A percentile compares a stretch with the other conserved stretches of the same genome.
Evolutionary conservation across 2,329 filamentous ascomycete genomes (phyloP).

Genomic region (Boeremia lycopersici): DNA sequence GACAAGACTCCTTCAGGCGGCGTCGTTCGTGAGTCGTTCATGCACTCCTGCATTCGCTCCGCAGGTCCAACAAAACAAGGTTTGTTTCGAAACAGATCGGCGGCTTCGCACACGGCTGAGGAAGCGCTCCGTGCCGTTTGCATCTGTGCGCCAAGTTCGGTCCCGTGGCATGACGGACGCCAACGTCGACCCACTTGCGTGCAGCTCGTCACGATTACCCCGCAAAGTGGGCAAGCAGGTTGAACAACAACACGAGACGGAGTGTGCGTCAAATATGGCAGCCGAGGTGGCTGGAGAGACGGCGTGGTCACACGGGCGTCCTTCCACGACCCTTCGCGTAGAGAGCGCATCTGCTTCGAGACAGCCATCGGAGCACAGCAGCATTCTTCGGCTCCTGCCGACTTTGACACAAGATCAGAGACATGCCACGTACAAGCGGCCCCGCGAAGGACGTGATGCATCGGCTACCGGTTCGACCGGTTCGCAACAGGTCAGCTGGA

Average conservation of each 20-base stretch:
- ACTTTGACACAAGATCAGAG: constrained; percentile 13
- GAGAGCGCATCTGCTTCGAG: constrained; percentile 1
- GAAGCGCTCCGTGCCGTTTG: constrained; percentile 6
- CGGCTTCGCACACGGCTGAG: constrained; percentile 2
- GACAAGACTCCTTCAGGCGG: background rate
- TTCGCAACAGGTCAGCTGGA: constrained; percentile 7
- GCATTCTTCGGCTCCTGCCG: constrained; percentile 14
- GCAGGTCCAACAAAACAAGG: constrained; percentile 14
- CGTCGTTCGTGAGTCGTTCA: constrained; percentile 14
- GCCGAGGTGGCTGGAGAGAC: background rate
- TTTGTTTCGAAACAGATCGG: constrained; percentile 18
- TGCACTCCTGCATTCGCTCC: constrained; percentile 12
- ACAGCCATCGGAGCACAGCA: constrained; percentile 1
- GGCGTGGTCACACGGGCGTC: constrained; percentile 2
- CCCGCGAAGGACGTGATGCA: constrained; percentile 3
- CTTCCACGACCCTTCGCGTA: background rate
- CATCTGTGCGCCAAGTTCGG: constrained; percentile 11
- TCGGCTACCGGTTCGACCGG: background rate
- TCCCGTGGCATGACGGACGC: constrained; percentile 16
- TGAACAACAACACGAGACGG: constrained; percentile 8
- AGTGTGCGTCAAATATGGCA: background rate
- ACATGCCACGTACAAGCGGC: constrained; percentile 11
- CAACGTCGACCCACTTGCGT: constrained; percentile 13
- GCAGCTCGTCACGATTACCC: constrained; percentile 12
- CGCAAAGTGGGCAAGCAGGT: constrained; percentile 5